These are phyloP conservation scores for Fusarium sp. DNA, from an alignment of 2,329 filamentous ascomycete species.

Conservation along the genomic window DNA sequence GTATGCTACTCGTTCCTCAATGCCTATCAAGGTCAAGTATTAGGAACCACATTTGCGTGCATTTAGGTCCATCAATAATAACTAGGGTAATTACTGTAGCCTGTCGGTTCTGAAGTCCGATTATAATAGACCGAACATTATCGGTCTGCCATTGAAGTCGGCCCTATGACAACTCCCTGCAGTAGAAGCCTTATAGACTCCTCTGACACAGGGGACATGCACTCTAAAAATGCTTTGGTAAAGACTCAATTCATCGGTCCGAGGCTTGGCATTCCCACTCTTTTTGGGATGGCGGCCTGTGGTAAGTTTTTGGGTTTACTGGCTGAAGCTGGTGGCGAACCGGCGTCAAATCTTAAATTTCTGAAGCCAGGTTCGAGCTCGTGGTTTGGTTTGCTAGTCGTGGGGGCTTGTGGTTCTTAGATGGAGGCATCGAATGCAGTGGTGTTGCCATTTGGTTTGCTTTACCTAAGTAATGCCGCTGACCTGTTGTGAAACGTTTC, in stretches of 20 bases:
- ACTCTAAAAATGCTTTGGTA: constrained; percentile 12
- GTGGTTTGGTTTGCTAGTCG: constrained; percentile 33
- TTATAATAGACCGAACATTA: constrained; percentile 14
- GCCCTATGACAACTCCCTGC: constrained; percentile 11
- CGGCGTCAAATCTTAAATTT: constrained; percentile 43
- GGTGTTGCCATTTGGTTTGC: constrained; percentile 29
- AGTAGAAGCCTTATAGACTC: background rate
- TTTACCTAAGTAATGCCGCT: constrained; percentile 10
- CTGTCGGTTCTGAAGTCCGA: constrained; percentile 12
- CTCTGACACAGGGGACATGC: constrained; percentile 13
- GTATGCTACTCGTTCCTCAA: background rate
- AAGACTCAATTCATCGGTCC: constrained; percentile 34
- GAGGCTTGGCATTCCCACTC: constrained; percentile 35
- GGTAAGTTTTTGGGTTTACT: constrained; percentile 22
- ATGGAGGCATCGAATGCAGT: constrained; percentile 18
- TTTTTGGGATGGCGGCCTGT: constrained; percentile 11
- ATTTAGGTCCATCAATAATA: background rate
- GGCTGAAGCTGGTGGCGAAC: constrained; percentile 34
- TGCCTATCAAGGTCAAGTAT: background rate
- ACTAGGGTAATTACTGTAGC: background rate
- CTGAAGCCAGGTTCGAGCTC: constrained; percentile 14
- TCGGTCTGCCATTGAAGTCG: constrained; percentile 5
- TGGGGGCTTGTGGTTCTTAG: constrained; percentile 25
- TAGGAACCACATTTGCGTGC: background rate
- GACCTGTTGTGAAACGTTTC: constrained; percentile 23